Percentiles rank a stretch among this genome's conserved stretches.
Evolutionary conservation across 2,329 filamentous ascomycete species (phyloP).

Genomic region (Fusarium scirpi): DNA sequence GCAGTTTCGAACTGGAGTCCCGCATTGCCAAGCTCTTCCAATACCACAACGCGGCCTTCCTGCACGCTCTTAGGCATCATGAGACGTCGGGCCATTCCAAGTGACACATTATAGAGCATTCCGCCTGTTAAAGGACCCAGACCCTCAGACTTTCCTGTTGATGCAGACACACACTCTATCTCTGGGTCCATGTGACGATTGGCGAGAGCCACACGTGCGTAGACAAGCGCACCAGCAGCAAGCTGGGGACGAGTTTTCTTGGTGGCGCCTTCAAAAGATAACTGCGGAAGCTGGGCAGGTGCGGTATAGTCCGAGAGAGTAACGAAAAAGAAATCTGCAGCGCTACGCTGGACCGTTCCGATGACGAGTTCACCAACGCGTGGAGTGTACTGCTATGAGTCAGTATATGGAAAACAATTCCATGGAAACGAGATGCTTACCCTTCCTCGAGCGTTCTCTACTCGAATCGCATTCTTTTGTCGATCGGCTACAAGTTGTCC

Average conservation of each 20-base stretch:
- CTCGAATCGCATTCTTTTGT: conserved; percentile 81
- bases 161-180: conserved; percentile 86
- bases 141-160: conserved; percentile 89
- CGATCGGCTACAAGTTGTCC: conserved; percentile 75
- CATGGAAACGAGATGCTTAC: conserved; percentile 58
- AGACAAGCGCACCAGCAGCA: conserved; percentile 80
- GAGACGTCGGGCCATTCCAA: conserved; percentile 83
- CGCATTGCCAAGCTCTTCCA: conserved; percentile 81
- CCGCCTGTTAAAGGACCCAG: conserved; percentile 86
- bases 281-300: conserved; percentile 80
- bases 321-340: conserved; percentile 83
- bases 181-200: conserved; percentile 89
- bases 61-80: conserved; percentile 73
- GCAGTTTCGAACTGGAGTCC: conserved; percentile 93
- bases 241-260: conserved; percentile 92
- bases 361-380: conserved; percentile 87
- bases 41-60: conserved; percentile 74
- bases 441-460: conserved; percentile 77
- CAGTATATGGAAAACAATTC: not conserved
- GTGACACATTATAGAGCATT: conserved; percentile 85
- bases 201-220: conserved; percentile 83
- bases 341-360: conserved; percentile 82
- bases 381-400: conserved; percentile 75
- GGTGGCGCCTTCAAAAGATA: conserved; percentile 92
- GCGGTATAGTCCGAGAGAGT: conserved; percentile 74